Evolutionary conservation across 2,329 filamentous ascomycete species (phyloP), one percentile per base, ranked within the genome.

Genomic region (Neofusicoccum sp.): DNA sequence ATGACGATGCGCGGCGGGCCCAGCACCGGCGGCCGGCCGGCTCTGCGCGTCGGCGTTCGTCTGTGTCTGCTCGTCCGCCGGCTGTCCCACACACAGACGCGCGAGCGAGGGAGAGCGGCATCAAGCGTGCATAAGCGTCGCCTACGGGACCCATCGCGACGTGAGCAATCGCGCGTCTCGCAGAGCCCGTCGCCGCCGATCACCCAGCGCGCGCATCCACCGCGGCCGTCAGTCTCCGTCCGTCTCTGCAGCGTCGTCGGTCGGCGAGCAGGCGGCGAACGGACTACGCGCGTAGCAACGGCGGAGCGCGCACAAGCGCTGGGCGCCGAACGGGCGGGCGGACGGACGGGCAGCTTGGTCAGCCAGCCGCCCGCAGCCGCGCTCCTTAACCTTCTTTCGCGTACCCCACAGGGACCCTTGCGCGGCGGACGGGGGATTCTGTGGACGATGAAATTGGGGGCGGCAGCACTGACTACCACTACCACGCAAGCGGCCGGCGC

Each of bases 61-160:
- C 22, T 22, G 22, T 43, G 50, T 16, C 50, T 41, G 34, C 9
- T 37, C 39, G 36, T 11, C 16, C 50, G 39, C 22, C 36, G 37
- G 11, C 28, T 49, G 22, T 22, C 22, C 22, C 22, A 22, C 16
- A 39, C 39, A 28, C 36, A n/a, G 54, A 34, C 52, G 52, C 39
- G 52, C 39, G 29, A 39, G 39, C 39, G 52, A 58, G 39, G 39
- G 28, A 56, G 52, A 56, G 52, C 52, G 39, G 52, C 54, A 58
- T 58, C 54, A 36, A 34, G 39, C 54, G 39, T 58, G 54, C 54
- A 58, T 58, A 58, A 58, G 54, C 41, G 48, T 58, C 22, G 22
- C 22, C 22, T 44, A 58, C 31, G 54, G 54, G 48, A 37, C 48
- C 48, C 39, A 34, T 45, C 36, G 31, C 29, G 29, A 47, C 22